Percentiles rank a stretch among this genome's conserved stretches.
phyloP scores from a whole-genome alignment of 805 yeast genomes.

The Cephaloascus fragrans region DNA sequence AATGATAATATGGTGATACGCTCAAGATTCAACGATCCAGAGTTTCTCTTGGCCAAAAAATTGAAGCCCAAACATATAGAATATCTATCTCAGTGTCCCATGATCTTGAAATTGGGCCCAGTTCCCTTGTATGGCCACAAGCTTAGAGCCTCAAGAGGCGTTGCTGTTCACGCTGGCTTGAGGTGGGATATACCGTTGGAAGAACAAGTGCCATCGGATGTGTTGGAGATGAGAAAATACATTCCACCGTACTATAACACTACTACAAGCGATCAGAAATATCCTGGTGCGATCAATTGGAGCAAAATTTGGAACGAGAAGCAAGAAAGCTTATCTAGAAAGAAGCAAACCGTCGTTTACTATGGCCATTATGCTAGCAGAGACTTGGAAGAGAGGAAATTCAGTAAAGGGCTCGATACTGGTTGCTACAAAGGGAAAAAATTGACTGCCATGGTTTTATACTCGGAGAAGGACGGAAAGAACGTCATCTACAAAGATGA shows the following conservation, averaged over 20 bases:
- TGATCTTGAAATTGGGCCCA: slow-evolving; percentile 52
- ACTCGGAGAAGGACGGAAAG: slow-evolving; percentile 15
- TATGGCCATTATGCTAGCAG: slow-evolving; percentile 87
- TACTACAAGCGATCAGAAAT: slow-evolving; percentile 40
- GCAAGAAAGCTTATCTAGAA: slow-evolving; percentile 22
- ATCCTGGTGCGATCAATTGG: slow-evolving; percentile 38
- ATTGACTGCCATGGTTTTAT: slow-evolving; percentile 53
- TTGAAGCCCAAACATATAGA: slow-evolving; percentile 51
- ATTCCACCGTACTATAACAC: slow-evolving; percentile 53
- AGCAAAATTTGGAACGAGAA: slow-evolving; percentile 42
- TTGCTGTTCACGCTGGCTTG: slow-evolving; percentile 81
- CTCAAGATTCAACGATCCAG: slow-evolving; percentile 24
- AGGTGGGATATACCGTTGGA: slow-evolving; percentile 51
- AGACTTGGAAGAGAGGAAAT: slow-evolving; percentile 58
- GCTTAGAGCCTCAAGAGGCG: slow-evolving; percentile 19
- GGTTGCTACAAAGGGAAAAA: slow-evolving; percentile 73
- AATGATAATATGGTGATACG: slow-evolving; percentile 5
- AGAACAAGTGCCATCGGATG: slow-evolving; percentile 52
- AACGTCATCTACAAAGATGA: slow-evolving; percentile 13
- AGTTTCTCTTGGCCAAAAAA: slow-evolving; percentile 37
- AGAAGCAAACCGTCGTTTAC: slow-evolving; percentile 31
- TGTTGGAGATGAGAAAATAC: slow-evolving; percentile 61
- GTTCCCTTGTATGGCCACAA: slow-evolving; percentile 40
- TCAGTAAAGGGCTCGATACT: slow-evolving; percentile 72
- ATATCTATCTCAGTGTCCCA: slow-evolving; percentile 53